A percentile compares a stretch with the other conserved stretches of the same genome.
Evolutionary conservation across 192 early-diverging fungal species (phyloP).

Genomic region (Linnemannia exigua): DNA sequence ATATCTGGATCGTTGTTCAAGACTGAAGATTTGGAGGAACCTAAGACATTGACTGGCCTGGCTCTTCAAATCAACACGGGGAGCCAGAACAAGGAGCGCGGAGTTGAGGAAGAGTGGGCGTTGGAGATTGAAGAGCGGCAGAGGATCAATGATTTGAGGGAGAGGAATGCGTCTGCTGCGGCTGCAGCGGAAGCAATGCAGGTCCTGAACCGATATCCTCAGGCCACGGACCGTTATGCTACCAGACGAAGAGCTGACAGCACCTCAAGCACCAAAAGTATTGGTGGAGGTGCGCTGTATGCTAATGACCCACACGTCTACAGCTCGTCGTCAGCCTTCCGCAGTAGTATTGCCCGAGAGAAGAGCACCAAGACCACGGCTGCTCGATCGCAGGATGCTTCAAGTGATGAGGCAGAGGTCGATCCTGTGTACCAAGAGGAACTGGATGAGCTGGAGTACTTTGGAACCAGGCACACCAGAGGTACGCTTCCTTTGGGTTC

Average conservation of each 20-base stretch:
- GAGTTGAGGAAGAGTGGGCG: constrained; percentile 3
- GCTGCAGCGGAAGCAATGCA: constrained; percentile 45
- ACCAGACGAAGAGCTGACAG: not conserved
- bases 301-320: constrained; percentile 38
- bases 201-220: constrained; percentile 46
- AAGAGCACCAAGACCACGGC: constrained; percentile 1
- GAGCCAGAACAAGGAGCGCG: not conserved
- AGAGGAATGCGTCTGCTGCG: constrained; percentile 28
- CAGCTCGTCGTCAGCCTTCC: not conserved
- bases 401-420: constrained; percentile 7
- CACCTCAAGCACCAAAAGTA: constrained; percentile 9
- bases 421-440: constrained; percentile 24
- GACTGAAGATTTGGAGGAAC: not conserved
- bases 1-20: not conserved
- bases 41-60: not conserved
- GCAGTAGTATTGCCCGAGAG: constrained; percentile 4
- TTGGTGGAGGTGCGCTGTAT: constrained; percentile 12
- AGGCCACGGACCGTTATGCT: constrained; percentile 39
- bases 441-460: constrained; percentile 49
- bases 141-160: constrained; percentile 20
- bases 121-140: constrained; percentile 15
- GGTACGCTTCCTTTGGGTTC: constrained; percentile 32
- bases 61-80: constrained; percentile 37
- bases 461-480: constrained; percentile 39
- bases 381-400: not conserved